These are phyloP conservation scores for Linnemannia hyalina DNA, from an alignment of 192 early-diverging fungal genomes.

Conservation along the genomic window DNA sequence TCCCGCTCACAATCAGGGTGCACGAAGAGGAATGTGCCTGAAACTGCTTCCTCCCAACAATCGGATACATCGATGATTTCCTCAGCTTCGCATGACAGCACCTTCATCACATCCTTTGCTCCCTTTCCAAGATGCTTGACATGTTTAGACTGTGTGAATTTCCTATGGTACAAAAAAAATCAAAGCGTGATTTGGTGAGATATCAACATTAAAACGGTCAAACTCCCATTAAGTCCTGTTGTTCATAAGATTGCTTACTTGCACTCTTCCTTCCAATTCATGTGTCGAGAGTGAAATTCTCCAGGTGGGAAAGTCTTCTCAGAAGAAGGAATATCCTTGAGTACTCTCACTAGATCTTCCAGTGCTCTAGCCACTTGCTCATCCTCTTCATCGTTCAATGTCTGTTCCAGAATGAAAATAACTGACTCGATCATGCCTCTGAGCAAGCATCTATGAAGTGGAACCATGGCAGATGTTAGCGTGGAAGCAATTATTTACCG, in stretches of 20 bases:
- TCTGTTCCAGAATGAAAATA: slow-evolving; percentile 41
- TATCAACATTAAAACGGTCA: not conserved
- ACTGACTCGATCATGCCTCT: slow-evolving; percentile 35
- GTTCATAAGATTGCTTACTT: slow-evolving; percentile 3
- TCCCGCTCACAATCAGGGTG: slow-evolving; percentile 56
- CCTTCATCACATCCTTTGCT: slow-evolving; percentile 12
- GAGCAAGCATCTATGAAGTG: slow-evolving; percentile 29
- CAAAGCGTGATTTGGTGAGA: not conserved
- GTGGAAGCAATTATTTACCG: not conserved
- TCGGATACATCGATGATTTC: slow-evolving; percentile 54
- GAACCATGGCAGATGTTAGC: not conserved
- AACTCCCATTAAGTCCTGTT: not conserved
- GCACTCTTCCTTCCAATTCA: slow-evolving; percentile 41
- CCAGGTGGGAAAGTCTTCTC: slow-evolving; percentile 18
- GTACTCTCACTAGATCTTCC: slow-evolving; percentile 22
- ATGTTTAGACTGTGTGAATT: slow-evolving; percentile 19
- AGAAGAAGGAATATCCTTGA: slow-evolving; percentile 25
- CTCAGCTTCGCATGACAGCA: slow-evolving; percentile 56
- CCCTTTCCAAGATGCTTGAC: slow-evolving; percentile 17
- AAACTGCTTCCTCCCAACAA: slow-evolving; percentile 66
- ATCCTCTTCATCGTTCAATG: slow-evolving; percentile 34
- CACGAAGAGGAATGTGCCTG: slow-evolving; percentile 64
- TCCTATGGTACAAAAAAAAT: slow-evolving; percentile 8
- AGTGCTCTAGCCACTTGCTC: slow-evolving; percentile 31
- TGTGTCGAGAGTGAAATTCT: slow-evolving; percentile 12